Percentiles rank a stretch among this genome's conserved stretches.
phyloP scores from a whole-genome alignment of 2,329 filamentous ascomycete genomes.

The Hypoxylon sp. region DNA sequence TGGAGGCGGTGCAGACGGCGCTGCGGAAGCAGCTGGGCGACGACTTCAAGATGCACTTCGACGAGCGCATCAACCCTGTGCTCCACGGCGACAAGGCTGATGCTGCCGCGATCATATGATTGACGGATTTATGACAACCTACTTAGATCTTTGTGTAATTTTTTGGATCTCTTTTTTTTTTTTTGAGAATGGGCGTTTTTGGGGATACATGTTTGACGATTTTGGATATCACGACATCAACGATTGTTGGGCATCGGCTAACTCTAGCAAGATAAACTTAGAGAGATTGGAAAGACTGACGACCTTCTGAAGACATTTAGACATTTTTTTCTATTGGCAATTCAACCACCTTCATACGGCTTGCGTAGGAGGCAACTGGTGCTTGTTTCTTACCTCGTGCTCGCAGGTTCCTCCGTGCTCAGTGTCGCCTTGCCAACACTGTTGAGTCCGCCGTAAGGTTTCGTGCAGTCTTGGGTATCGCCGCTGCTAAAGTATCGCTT shows the following conservation, averaged over 20 bases:
- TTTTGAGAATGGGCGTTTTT: slow-evolving; percentile 24
- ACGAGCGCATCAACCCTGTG: slow-evolving; percentile 79
- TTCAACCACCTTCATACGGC: slow-evolving; percentile 29
- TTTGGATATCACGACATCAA: slow-evolving; percentile 31
- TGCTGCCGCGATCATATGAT: slow-evolving; percentile 61
- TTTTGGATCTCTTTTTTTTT: background rate
- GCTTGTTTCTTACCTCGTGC: slow-evolving; percentile 25
- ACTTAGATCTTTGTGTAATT: slow-evolving; percentile 8
- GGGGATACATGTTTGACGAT: slow-evolving; percentile 13
- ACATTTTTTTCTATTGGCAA: slow-evolving; percentile 21
- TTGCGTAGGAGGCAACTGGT: slow-evolving; percentile 28
- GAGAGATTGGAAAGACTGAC: slow-evolving; percentile 43
- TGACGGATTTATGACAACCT: slow-evolving; percentile 21
- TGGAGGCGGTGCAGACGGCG: slow-evolving; percentile 78
- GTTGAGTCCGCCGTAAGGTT: slow-evolving; percentile 1
- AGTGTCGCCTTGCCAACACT: background rate
- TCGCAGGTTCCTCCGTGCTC: slow-evolving; percentile 8
- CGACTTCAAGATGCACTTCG: slow-evolving; percentile 81
- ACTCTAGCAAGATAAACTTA: slow-evolving; percentile 32
- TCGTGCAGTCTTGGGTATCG: slow-evolving; percentile 12
- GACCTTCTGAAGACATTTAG: slow-evolving; percentile 38
- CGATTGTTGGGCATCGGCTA: slow-evolving; percentile 26
- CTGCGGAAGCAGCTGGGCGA: slow-evolving; percentile 78
- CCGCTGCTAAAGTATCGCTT: slow-evolving; percentile 2
- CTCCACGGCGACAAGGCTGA: slow-evolving; percentile 64